Evolutionary conservation across 140 eudicot species (phyloP), one percentile per base, ranked within the genome.

Genomic region (Cichorium intybus): DNA sequence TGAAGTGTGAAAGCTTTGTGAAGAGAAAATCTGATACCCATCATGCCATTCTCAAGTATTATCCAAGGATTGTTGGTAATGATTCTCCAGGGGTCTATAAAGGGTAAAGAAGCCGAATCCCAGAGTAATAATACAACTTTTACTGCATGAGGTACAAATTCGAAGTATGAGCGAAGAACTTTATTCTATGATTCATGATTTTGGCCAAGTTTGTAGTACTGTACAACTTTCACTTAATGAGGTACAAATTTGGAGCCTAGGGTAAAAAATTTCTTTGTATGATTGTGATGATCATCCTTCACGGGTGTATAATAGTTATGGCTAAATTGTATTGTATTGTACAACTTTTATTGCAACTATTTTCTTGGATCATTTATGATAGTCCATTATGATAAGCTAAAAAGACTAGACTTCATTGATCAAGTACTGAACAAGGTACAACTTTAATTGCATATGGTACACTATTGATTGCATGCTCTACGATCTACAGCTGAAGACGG

Each of bases 1-100:
- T 72, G 39, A 21, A 52, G 11, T 23, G 9, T 73, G 68, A 74
- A 54, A 73, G 52, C 67, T 55, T 54, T 63, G 77, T 53, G 41
- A 17, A 41, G 52, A n/a, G 57, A 63, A 39, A 27, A 66, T 20
- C 53, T 43, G 48, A 20, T 17, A 33, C 67, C 43, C 60, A 64
- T 64, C 41, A 73, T 63, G 43, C 59, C 61, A 29, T 71, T 51
- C 24, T 60, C 33, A 28, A 60, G 49, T 61, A 39, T 29, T 24
- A 21, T 58, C 18, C 17, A 29, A 18, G 46, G 62, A 21, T 50
- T 65, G 49, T 50, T 65, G 60, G 15, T 31, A 34, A 31, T 31
- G 71, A 28, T 24, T 24, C 41, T 62, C 48, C 56, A 45, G 17
- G 69, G 69, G 58, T 49, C 21, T 64, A 49, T 29, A 64, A 48